These are phyloP conservation scores for Massarina eburnea DNA, from an alignment of 2,329 filamentous ascomycete species.

Conservation along the genomic window DNA sequence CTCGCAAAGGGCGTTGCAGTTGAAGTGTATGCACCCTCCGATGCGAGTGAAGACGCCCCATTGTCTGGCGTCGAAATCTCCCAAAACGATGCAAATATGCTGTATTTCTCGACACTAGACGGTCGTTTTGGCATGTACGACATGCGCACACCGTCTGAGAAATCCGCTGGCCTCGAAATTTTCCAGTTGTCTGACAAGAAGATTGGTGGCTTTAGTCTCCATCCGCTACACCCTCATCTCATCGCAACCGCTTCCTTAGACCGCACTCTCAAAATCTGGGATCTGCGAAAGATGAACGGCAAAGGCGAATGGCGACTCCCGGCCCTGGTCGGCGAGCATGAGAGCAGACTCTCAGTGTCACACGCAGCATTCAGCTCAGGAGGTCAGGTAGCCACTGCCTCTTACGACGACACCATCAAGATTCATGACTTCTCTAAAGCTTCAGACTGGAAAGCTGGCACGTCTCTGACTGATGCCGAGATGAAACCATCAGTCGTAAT, in stretches of 20 bases:
- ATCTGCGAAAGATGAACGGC: constrained; percentile 75
- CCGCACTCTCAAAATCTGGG: constrained; percentile 88
- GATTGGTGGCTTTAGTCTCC: constrained; percentile 88
- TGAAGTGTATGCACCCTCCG: constrained; percentile 76
- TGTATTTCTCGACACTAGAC: constrained; percentile 86
- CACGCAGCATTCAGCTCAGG: constrained; percentile 87
- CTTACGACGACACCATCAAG: constrained; percentile 94
- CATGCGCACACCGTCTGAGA: constrained; percentile 59
- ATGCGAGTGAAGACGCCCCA: constrained; percentile 70
- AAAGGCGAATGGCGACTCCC: constrained; percentile 64
- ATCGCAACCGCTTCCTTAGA: constrained; percentile 89
- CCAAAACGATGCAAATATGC: constrained; percentile 65
- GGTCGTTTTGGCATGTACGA: constrained; percentile 83
- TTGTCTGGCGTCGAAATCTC: constrained; percentile 85
- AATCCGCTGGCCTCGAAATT: constrained; percentile 57
- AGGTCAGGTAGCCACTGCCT: constrained; percentile 86
- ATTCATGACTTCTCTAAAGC: constrained; percentile 73
- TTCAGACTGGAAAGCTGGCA: constrained; percentile 52
- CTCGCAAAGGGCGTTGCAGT: constrained; percentile 76
- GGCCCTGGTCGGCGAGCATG: constrained; percentile 75
- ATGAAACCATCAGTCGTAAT: constrained; percentile 72
- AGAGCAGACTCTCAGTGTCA: constrained; percentile 81
- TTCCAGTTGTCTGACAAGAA: constrained; percentile 88
- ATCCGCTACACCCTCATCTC: constrained; percentile 78
- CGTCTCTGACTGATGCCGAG: constrained; percentile 60